Evolutionary conservation across 1,284 basidiomycete genomes (phyloP), one percentile per base, ranked within the genome.

Genomic region (Malassezia furfur): DNA sequence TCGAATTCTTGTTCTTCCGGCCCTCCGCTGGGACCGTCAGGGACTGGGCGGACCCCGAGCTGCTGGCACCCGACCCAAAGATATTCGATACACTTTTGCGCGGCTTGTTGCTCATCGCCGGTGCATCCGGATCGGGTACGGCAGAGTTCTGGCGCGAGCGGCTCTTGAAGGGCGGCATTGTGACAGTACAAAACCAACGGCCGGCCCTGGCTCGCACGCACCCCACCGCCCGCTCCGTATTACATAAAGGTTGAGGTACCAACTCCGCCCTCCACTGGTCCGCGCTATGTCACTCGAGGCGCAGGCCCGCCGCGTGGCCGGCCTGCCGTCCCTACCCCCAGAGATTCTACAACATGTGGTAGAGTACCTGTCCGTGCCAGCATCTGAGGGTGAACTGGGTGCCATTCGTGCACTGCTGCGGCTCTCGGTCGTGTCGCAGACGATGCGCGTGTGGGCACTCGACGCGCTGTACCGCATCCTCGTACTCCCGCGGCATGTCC

Each of bases 401-500:
- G 56, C 63, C 6, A 44, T 65, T 11, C 41, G 60, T 8, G 53
- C 68, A 5, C 50, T 73, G 41, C 30, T 64, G 11, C 62, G 63
- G 1, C 61, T 71, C 34, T 58, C 62, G 51, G 58, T 57, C 37
- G 65, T 66, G 35, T 65, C 57, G 25, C 50, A 54, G 14, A 31
- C 62, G 25, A 54, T 66, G 19, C 65, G 67, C 17, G 53, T 61
- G 32, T 69, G 67, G 64, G 64, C 70, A 1, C 50, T 70, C 9
- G 47, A 59, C 2, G 62, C 65, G 17, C 58, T 65, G 17, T 72
- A 68, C 43, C 51, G 58, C 28, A 54, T 69, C 31, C 48, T 74
- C n/a, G 56, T 72, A 15, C 57, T 72, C 9, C 71, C 70, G 28
- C 58, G 71, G 11, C 65, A 70, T 46, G 71, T 74, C 6, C 56